Conservation (phyloP, 139 green algal species). For the Desmodesmus armatus region DNA sequence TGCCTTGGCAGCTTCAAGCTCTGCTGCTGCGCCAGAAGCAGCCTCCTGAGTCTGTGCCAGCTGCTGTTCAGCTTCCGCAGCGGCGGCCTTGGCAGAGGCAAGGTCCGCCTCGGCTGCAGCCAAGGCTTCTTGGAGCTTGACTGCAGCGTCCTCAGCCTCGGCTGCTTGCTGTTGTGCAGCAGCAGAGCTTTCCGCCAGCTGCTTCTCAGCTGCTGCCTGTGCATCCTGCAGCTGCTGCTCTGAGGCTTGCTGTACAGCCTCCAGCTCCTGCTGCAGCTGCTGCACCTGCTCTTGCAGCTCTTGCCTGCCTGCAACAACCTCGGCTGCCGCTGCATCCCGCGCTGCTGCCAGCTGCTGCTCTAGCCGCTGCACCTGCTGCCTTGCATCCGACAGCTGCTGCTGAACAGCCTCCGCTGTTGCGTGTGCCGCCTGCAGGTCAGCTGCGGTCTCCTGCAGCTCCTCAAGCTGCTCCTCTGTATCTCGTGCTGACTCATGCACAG, state of each 20-base stretch:
- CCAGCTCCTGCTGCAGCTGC: neutral
- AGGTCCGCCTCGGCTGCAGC: neutral
- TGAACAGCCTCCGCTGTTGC: neutral
- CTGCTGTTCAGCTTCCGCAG: neutral
- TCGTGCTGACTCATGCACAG: too few relatives aligned
- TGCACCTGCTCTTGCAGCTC: neutral
- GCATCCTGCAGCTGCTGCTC: neutral
- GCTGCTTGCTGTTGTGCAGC: neutral
- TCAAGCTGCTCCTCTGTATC: too few relatives aligned
- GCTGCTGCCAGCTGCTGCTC: constrained; percentile 15
- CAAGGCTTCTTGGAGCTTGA: neutral
- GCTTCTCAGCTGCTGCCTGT: neutral
- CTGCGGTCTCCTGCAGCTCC: neutral
- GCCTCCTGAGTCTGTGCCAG: neutral
- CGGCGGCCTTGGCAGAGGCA: neutral
- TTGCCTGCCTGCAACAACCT: neutral
- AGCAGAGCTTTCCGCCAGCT: neutral
- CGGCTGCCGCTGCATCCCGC: neutral
- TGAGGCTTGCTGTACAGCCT: neutral
- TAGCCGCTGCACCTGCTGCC: neutral
- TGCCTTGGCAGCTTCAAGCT: too few relatives aligned
- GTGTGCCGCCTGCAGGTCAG: neutral
- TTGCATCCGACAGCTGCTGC: neutral
- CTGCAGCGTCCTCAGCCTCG: neutral
- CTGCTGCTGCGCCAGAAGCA: neutral